These are phyloP conservation scores for Ascochyta clinopodiicola DNA, from an alignment of 2,329 filamentous ascomycete species.

Conservation along the genomic window DNA sequence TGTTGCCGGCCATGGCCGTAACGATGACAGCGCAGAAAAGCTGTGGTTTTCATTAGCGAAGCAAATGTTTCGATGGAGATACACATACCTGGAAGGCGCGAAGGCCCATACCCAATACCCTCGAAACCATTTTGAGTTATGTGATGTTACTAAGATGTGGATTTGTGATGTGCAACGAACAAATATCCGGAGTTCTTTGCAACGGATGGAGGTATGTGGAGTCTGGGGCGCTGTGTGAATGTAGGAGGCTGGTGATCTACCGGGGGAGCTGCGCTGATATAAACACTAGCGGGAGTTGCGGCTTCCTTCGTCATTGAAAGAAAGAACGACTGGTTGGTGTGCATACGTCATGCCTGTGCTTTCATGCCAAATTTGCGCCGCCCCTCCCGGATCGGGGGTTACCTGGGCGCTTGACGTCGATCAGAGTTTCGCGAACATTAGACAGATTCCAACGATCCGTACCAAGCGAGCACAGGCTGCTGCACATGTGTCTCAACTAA, in stretches of 20 bases:
- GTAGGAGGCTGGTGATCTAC: conserved; percentile 11
- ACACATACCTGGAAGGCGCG: conserved; percentile 51
- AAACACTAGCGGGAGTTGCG: conserved; percentile 16
- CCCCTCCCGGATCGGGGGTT: conserved; percentile 13
- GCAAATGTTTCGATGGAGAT: background rate
- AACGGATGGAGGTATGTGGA: background rate
- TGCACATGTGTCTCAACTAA: conserved; percentile 7
- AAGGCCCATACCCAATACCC: conserved; percentile 49
- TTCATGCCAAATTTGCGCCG: conserved; percentile 4
- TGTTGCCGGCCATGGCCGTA: conserved; percentile 68
- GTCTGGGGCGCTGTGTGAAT: conserved; percentile 4
- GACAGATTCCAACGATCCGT: conserved; percentile 9
- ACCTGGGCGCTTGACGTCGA: conserved; percentile 10
- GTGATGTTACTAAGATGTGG: conserved; percentile 11
- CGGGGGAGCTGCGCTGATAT: conserved; percentile 19
- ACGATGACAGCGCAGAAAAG: conserved; percentile 66
- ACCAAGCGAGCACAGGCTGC: conserved; percentile 9
- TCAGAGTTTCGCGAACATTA: conserved; percentile 10
- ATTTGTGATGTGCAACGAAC: conserved; percentile 6
- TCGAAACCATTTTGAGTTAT: conserved; percentile 49
- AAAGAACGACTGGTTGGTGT: conserved; percentile 10
- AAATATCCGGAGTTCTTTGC: background rate
- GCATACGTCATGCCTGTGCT: conserved; percentile 10
- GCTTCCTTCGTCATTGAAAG: conserved; percentile 18
- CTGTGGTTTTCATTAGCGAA: conserved; percentile 44